A percentile compares a stretch with the other conserved stretches of the same genome.
These are phyloP conservation scores for Candida adriatica DNA, from an alignment of 805 yeast genomes.

Conservation along the genomic window DNA sequence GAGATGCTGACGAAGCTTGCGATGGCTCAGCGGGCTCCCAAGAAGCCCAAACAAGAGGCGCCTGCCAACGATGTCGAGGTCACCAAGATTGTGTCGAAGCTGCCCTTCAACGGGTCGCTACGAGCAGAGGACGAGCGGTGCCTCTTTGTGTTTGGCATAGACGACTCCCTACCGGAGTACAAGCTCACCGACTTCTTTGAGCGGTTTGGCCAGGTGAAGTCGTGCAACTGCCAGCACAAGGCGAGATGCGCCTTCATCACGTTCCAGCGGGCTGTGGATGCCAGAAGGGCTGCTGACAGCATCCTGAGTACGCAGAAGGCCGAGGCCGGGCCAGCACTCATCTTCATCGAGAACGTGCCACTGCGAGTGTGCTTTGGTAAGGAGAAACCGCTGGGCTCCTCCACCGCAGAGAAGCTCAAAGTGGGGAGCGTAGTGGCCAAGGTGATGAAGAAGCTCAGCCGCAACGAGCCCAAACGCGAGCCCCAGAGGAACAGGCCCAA, in stretches of 20 bases:
- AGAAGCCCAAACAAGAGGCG: slow-evolving; percentile 10
- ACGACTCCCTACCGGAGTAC: slow-evolving; percentile 59
- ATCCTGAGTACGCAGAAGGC: slow-evolving; percentile 7
- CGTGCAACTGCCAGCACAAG: slow-evolving; percentile 44
- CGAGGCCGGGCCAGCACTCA: slow-evolving; percentile 24
- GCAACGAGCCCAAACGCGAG: neutral
- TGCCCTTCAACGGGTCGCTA: slow-evolving; percentile 67
- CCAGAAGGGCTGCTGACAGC: slow-evolving; percentile 37
- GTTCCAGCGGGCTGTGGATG: slow-evolving; percentile 42
- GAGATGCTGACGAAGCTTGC: slow-evolving; percentile 43
- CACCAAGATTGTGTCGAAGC: slow-evolving; percentile 42
- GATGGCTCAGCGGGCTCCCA: slow-evolving; percentile 12
- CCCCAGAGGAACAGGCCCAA: no score
- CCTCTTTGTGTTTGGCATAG: slow-evolving; percentile 71
- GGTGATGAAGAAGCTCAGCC: slow-evolving; percentile 40
- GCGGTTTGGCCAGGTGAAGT: slow-evolving; percentile 38
- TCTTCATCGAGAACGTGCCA: slow-evolving; percentile 35
- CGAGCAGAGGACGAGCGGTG: slow-evolving; percentile 35
- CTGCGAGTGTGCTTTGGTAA: slow-evolving; percentile 52
- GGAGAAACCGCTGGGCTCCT: slow-evolving; percentile 33
- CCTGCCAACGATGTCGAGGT: slow-evolving; percentile 34
- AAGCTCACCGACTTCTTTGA: slow-evolving; percentile 44
- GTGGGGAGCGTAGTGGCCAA: slow-evolving; percentile 43
- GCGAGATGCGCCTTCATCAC: slow-evolving; percentile 61
- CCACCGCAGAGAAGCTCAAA: slow-evolving; percentile 39